Evolutionary conservation across 495 filamentous ascomycete species (phyloP), one percentile per base, ranked within the genome.

Genomic region (Tricharina praecox): DNA sequence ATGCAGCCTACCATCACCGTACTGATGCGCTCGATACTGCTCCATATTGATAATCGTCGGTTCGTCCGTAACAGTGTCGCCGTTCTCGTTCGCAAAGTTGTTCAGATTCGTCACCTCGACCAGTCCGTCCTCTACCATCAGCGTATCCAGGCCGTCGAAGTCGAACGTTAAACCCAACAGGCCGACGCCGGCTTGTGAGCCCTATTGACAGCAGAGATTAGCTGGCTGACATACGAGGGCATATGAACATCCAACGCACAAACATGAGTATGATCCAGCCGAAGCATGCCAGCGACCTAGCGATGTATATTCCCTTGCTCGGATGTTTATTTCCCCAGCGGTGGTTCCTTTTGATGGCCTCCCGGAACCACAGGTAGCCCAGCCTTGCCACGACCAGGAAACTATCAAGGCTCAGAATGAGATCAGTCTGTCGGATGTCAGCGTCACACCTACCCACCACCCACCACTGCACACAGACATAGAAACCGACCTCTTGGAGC

Each of bases 351-450:
- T 43, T 43, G 23, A 25, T 26, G 13, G 20, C 23, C 21, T 26
- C 1, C 11, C 2, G 13, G 11, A 24, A 43, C 40, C 40, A 43
- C 13, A 25, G 40, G 13, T n/a, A 1, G 2, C 40, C 40, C 11
- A 58, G 23, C 26, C 49, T 36, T 4, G 48, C 35, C 13, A 56
- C 54, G 4, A 46, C 55, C 49, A 58, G 50, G 19, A 58, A 58
- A 24, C 55, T 58, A 24, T 42, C 49, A 13, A 57, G 23, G n/a
- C 40, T 28, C 36, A 58, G 20, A 16, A 58, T 57, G 26, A 58
- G 54, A 45, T 58, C 54, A 10, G 52, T 52, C 55, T 58, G 10
- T 7, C 21, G 26, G 21, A 16, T 21, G 10, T 40, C 37, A 40
- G 37, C 37, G n/a, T n/a, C n/a, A n/a, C n/a, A n/a, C n/a, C n/a